phyloP scores from a whole-genome alignment of 2,329 filamentous ascomycete genomes.

The Cercospora sp. region DNA sequence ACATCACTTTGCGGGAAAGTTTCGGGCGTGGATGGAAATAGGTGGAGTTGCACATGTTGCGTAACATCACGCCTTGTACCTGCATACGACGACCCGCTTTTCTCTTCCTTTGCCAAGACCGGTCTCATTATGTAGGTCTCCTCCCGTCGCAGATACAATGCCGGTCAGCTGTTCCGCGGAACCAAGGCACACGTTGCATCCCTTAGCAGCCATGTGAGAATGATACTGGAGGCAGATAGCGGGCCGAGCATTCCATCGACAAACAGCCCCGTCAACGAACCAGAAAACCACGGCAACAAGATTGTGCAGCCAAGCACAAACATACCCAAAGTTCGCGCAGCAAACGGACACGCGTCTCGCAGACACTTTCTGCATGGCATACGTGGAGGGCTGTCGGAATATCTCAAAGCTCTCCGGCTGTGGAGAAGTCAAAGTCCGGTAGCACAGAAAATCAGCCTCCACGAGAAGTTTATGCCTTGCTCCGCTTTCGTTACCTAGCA shows the following conservation, averaged over 20 bases:
- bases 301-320: slow-evolving; percentile 3
- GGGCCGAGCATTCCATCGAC: background rate
- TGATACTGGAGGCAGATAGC: background rate
- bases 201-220: slow-evolving; percentile 2
- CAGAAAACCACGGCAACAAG: background rate
- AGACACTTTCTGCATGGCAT: background rate
- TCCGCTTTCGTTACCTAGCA: slow-evolving; percentile 9
- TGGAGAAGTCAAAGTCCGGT: slow-evolving; percentile 13
- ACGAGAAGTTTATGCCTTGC: slow-evolving; percentile 16
- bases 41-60: slow-evolving; percentile 4
- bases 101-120: background rate
- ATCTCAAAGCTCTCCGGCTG: background rate
- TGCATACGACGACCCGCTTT: slow-evolving; percentile 8
- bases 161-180: background rate
- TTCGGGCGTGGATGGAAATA: slow-evolving; percentile 10
- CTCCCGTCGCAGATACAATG: background rate
- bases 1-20: slow-evolving; percentile 17
- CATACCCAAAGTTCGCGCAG: background rate
- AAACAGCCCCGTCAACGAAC: background rate
- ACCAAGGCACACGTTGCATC: background rate
- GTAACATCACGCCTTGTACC: slow-evolving; percentile 15
- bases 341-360: slow-evolving; percentile 3
- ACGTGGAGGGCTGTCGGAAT: background rate
- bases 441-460: slow-evolving; percentile 17
- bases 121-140: background rate